Base-by-base conservation (phyloP, 176 grass and related monocot species). In the Cenchrus americanus region DNA sequence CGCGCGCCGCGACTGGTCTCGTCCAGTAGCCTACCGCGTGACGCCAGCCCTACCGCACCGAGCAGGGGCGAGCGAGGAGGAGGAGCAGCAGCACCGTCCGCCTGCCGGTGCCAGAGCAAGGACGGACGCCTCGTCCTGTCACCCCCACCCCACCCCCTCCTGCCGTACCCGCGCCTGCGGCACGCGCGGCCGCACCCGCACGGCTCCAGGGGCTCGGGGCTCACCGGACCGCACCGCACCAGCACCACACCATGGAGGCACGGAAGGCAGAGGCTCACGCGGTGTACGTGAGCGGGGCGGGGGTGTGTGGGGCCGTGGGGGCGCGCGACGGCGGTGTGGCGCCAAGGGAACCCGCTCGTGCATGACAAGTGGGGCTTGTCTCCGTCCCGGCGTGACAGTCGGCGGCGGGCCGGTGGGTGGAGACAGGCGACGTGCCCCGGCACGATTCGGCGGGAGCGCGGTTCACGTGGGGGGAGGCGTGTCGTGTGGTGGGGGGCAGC, bases 41-140 rank as follows among this genome's bases (percentile, higher is more conserved):
- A 98, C 93, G 96, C 94, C 87, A 95, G 85, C 93, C 96, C 93
- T 93, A 93, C 86, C 78, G 77, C 62, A 40, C 51, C 21, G 30
- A 26, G 21, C 53, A 19, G 54, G 2, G 7, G 54, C 7, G 18
- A 30, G 27, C 27, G 27, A 30, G 27, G 27, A 30, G 27, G 27
- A 30, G 27, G 9, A 42, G 1, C 1, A 6, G 68, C 7, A 10
- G 71, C 47, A 52, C 34, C 34, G 34, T 37, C 34, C 4, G 34
- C 34, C 34, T 37, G 34, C 34, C 4, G 34, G 3, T 37, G 34
- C 34, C 70, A 69, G 58, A 30, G 42, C 44, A 64, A 66, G 51
- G 53, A 23, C 50, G 51, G 50, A 13, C 11, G 61, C 81, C 69
- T 53, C 67, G 77, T 55, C 42, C 63, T 57, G 59, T 80, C 55